These are phyloP conservation scores for Nitzschia palea DNA, from an alignment of 108 stramenopile genomes.

Conservation along the genomic window DNA sequence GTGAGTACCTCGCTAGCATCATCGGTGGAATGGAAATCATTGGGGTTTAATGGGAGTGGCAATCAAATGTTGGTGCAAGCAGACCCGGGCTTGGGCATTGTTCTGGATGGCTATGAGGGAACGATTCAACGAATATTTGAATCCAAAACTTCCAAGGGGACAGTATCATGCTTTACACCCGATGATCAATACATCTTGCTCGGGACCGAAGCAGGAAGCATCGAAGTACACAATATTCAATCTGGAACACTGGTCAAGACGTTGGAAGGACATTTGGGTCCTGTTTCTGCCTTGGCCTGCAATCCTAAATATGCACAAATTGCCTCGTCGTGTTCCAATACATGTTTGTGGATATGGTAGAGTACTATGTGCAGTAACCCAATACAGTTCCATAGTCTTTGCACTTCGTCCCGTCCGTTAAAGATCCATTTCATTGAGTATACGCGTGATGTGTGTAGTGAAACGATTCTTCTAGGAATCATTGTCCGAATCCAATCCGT, in stretches of 20 bases:
- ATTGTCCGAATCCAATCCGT: no score
- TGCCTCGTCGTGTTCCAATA: constrained; percentile 64
- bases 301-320: constrained; percentile 79
- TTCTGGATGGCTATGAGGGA: constrained; percentile 80
- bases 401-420: no score
- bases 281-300: constrained; percentile 49
- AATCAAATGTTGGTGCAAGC: constrained; percentile 67
- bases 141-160: constrained; percentile 17
- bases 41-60: constrained; percentile 76
- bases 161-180: constrained; percentile 63
- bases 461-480: no score
- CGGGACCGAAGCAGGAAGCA: constrained; percentile 66
- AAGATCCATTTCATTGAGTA: no score
- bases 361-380: no score
- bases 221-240: constrained; percentile 64
- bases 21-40: constrained; percentile 45
- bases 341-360: constrained; percentile 76
- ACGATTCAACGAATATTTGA: constrained; percentile 62
- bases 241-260: constrained; percentile 53
- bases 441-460: no score
- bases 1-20: constrained; percentile 3
- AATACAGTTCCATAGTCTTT: no score
- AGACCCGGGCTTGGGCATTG: constrained; percentile 46
- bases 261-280: constrained; percentile 59
- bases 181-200: constrained; percentile 67